Evolutionary conservation across 1,284 basidiomycete species (phyloP), one percentile per base, ranked within the genome.

Genomic region (Ceratobasidium sp.): DNA sequence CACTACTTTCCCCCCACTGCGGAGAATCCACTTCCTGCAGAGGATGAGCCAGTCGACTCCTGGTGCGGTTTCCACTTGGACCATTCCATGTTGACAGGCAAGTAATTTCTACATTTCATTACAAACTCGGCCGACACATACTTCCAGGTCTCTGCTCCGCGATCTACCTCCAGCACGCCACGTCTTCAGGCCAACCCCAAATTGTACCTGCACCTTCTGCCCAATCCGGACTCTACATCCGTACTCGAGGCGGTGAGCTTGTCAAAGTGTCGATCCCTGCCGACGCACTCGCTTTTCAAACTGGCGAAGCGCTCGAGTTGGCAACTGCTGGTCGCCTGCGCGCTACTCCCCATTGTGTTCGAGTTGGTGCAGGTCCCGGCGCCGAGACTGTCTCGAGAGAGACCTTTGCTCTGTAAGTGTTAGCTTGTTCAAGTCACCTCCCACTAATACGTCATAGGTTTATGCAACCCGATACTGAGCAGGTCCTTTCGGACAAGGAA

Each of bases 331-430:
- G 87, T 12, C 84, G 82, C 70, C 81, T 97, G 20, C 85, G 88
- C 50, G 94, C 94, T 0, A 97, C 94, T 0, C 93, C 94, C 7
- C 94, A 98, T 75, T 96, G 92, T 74, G 94, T 97, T 40, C 86
- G 88, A 68, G 85, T 90, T 1, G 90, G 89, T 4, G 77, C 78
- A 1, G 79, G 78, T 17, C 77, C 79, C 29, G 79, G 81, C 1
- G 78, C 80, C 10, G 82, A 83, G 38, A 80, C 78, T 43, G 81
- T 90, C 56, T 93, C 89, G n/a, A 82, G 93, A 70, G 92, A 93
- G 80, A 95, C 89, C 1, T 93, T 92, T 73, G 91, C 62, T 6
- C 22, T 65, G 71, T 72, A 45, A 27, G 71, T 32, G 1, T 71
- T 76, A 7, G 70, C 67, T 7, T 31, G 73, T 4, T 70, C 12